A percentile compares a stretch with the other conserved stretches of the same genome.
These are phyloP conservation scores for Phyllosticta capitalensis DNA, from an alignment of 2,329 filamentous ascomycete genomes.

Conservation along the genomic window DNA sequence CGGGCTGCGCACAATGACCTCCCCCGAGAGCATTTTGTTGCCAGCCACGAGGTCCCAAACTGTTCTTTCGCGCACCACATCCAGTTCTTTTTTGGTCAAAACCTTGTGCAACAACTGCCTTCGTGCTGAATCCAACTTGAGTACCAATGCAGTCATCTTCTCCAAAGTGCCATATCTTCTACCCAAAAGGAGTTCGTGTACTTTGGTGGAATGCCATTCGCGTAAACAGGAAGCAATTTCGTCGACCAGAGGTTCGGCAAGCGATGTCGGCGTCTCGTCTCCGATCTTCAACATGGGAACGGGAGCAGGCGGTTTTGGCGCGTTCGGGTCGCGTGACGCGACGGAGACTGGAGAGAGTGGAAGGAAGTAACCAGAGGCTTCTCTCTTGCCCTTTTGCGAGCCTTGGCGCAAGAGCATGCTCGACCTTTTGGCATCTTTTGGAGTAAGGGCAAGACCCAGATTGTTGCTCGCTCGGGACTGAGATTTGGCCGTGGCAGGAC, in stretches of 20 bases:
- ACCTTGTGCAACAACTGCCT: constrained; percentile 92
- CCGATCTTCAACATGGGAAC: constrained; percentile 97
- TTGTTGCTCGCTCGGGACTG: constrained; percentile 14
- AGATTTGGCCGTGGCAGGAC: constrained; percentile 18
- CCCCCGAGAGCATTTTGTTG: constrained; percentile 87
- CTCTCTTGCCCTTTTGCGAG: constrained; percentile 31
- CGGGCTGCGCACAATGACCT: constrained; percentile 91
- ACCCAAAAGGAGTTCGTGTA: constrained; percentile 81
- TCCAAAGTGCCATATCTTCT: constrained; percentile 75
- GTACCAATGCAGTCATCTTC: constrained; percentile 69
- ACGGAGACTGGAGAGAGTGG: constrained; percentile 30
- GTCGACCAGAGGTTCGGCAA: constrained; percentile 84
- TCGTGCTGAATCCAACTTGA: constrained; percentile 72
- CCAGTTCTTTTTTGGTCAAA: constrained; percentile 75
- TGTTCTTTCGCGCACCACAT: constrained; percentile 71
- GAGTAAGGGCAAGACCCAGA: constrained; percentile 20
- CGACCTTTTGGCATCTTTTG: constrained; percentile 24
- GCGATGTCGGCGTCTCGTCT: constrained; percentile 87
- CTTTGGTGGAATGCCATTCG: constrained; percentile 96
- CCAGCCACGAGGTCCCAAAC: constrained; percentile 93
- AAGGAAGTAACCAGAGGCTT: constrained; percentile 28
- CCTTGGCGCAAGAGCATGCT: constrained; percentile 15
- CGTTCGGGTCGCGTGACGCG: constrained; percentile 52
- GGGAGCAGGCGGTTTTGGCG: constrained; percentile 73
- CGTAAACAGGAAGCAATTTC: constrained; percentile 94